Conservation (phyloP, 768 basidiomycete genomes). For the Leccinum broughii region DNA sequence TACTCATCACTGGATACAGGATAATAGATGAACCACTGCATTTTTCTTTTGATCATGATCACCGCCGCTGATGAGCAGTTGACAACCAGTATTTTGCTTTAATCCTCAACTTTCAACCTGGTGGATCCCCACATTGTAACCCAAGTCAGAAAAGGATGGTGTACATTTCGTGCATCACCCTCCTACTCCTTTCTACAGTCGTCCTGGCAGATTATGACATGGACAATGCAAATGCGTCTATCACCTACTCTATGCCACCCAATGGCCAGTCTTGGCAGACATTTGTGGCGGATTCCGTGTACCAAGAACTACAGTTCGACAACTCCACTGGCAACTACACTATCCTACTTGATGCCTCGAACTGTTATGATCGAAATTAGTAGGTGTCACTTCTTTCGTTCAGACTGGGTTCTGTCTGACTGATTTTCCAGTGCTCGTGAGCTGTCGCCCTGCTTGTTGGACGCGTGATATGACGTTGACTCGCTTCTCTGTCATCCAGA, state of each 20-base stretch:
- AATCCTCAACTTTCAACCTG: neutral
- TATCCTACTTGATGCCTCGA: slow-evolving; percentile 16
- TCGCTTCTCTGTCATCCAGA: slow-evolving; percentile 6
- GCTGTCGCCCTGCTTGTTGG: neutral
- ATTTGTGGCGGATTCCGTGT: too few relatives aligned
- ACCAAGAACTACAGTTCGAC: slow-evolving; percentile 7
- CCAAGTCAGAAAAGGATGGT: neutral
- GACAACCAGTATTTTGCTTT: neutral
- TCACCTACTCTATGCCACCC: too few relatives aligned
- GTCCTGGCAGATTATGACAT: too few relatives aligned
- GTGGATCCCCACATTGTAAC: neutral
- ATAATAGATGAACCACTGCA: neutral
- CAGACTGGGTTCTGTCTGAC: neutral
- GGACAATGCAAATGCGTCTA: too few relatives aligned
- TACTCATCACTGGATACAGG: neutral
- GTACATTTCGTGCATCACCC: slow-evolving; percentile 1
- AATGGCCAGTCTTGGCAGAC: slow-evolving; percentile 3
- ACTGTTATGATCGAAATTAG: slow-evolving; percentile 28
- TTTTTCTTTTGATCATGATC: neutral
- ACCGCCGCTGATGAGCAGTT: too few relatives aligned
- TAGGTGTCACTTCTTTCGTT: slow-evolving; percentile 6
- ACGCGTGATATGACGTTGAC: neutral
- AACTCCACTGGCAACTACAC: slow-evolving; percentile 21
- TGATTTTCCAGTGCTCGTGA: slow-evolving; percentile 16
- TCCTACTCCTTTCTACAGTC: slow-evolving; percentile 9